Conservation (phyloP, 495 filamentous ascomycete species). For the Jackrogersella minutella region DNA sequence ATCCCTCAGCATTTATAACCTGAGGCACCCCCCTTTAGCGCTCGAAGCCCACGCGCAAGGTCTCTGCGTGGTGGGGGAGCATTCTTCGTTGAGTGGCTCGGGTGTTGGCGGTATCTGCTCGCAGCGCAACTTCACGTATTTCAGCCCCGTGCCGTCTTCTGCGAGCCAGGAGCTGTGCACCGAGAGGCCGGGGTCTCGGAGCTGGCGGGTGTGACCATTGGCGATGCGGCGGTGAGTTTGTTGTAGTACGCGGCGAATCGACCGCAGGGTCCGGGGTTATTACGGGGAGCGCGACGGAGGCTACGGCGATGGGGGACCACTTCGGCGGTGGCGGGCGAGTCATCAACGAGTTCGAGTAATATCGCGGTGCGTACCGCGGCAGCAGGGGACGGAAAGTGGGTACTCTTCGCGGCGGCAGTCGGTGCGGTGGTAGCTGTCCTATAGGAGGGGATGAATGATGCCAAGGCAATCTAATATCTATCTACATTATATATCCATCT, state of each 20-base stretch:
- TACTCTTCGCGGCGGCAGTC: constrained; percentile 11
- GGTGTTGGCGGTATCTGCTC: constrained; percentile 49
- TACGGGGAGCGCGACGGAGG: constrained; percentile 48
- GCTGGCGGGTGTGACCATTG: constrained; percentile 40
- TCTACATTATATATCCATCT: background rate
- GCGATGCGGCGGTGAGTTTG: constrained; percentile 47
- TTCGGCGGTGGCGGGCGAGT: constrained; percentile 3
- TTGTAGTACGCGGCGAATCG: constrained; percentile 49
- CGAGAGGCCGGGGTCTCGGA: constrained; percentile 30
- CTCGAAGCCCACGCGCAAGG: constrained; percentile 51
- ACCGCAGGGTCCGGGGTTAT: constrained; percentile 47
- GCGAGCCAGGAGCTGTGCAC: constrained; percentile 3
- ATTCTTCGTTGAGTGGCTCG: constrained; percentile 51
- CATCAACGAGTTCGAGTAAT: constrained; percentile 13
- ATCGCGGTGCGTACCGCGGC: constrained; percentile 7
- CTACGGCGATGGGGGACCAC: too few species aligned
- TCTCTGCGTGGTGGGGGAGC: constrained; percentile 52
- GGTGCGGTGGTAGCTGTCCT: constrained; percentile 16
- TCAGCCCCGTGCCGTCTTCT: constrained; percentile 38
- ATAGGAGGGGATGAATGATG: background rate
- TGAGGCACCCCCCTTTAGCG: constrained; percentile 36
- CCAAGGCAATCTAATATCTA: constrained; percentile 6
- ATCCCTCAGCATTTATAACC: too few species aligned
- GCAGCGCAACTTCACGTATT: constrained; percentile 39
- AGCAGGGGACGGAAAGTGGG: constrained; percentile 4